Base-by-base conservation (phyloP, 1,284 basidiomycete genomes). In the Anthracocystis walkeri region DNA sequence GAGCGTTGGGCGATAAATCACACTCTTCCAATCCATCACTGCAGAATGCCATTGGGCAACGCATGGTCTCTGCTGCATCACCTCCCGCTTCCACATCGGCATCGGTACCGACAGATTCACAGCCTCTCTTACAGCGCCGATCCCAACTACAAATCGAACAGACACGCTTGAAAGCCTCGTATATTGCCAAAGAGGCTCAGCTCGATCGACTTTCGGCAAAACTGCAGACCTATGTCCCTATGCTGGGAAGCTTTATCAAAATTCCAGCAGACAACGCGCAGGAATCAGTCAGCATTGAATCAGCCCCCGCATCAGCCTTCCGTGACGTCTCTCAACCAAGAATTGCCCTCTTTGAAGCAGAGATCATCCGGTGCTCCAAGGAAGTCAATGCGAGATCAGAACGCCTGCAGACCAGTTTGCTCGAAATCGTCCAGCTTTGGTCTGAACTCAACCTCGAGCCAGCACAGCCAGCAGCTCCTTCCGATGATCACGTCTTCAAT, bases 371-470 rank as follows among this genome's bases (percentile, higher is more conserved):
- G 25, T 77, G 73, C 44, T 77, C 78, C 52, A 77, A 78, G 21
- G 74, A 76, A 27, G 63, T 80, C 58, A 75, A 75, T 23, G 55
- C 68, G 1, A 67, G 80, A 35, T 69, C 74, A 20, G 68, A 78
- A 31, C 58, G 73, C 38, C 66, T 83, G 7, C 73, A 80, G 31
- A 62, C 67, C 16, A 71, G 63, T 27, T 58, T 83, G 31, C 65
- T 70, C 46, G 79, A 79, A 35, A 80, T 83, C 38, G 60, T 80
- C 0, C 79, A 81, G 60, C 79, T 81, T 14, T 83, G 82, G 82
- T 78, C 79, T 11, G 82, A 83, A 54, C 78, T 83, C 60, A 59
- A 65, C 31, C 51, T 81, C 23, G 63, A 72, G 40, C 79, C 79
- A 2, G 70, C 65, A 18, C 60, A 61, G 40, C 74, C 74, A 29